Evolutionary conservation across 306 rosid genomes (phyloP), one percentile per base, ranked within the genome.

Genomic region (Benincasa hispida): DNA sequence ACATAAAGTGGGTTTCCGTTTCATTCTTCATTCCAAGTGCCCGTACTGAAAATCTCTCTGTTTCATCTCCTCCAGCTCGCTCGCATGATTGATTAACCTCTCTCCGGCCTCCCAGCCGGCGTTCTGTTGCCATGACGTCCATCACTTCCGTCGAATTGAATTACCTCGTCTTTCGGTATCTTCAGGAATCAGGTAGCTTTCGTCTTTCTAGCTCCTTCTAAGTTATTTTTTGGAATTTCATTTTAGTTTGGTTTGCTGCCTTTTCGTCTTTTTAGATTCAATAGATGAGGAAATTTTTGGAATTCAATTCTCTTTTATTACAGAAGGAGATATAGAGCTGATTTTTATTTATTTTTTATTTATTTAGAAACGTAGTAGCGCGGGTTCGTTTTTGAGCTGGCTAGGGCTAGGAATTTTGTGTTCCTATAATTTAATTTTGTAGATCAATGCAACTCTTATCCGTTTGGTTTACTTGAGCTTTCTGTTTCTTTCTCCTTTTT

Each of bases 121-220:
- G 51, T 72, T 84, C 76, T 55, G 79, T 30, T 50, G 81, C 81
- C 63, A 93, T 91, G 97, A 39, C 87, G 15, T 76, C 96, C 81
- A 78, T 91, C 76, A 86, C 96, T 58, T 90, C 98, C 85, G 93
- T 83, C 75, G 97, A 93, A 76, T 85, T 93, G 84, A 93, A 93
- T 74, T 93, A 79, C 76, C 91, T 93, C 0, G 89, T 93, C 10
- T 93, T 88, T 67, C 98, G 98, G 5, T 93, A 93, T 82, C 98
- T 93, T 73, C 93, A 90, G 47, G 98, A 93, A 85, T 93, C 98
- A 84, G 98, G 98, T 93, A 15, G 2, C 37, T 77, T 77, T 45
- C n/a, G 1, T 15, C 72, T 66, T 65, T 27, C 5, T 47, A 22
- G 3, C 5, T 54, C 53, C 53, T 13, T 15, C 42, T 42, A 17